Percentiles rank a stretch among this genome's conserved stretches.
Evolutionary conservation across 106 monocot genomes (phyloP).

Genomic region (Phalaenopsis aphrodite): DNA sequence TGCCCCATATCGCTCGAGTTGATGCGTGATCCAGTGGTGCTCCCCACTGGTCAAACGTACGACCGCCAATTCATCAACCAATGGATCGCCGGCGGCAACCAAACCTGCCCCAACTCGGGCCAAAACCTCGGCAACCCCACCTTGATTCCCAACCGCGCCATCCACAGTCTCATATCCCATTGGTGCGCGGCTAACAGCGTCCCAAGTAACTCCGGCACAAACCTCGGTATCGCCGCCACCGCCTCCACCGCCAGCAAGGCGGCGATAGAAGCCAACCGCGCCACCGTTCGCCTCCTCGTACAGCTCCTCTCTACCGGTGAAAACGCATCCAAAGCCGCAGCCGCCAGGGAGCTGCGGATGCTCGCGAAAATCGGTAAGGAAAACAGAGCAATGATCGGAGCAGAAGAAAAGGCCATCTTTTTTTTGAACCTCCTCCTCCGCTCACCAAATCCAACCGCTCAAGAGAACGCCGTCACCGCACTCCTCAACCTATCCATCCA

Average conservation of each 20-base stretch:
- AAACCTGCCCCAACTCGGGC: constrained; percentile 12
- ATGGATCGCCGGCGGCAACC: constrained; percentile 11
- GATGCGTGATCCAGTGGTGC: constrained; percentile 82
- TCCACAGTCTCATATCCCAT: constrained; percentile 1
- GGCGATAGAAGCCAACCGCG: constrained; percentile 5
- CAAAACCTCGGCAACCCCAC: constrained; percentile 2
- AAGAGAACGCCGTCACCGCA: constrained; percentile 16
- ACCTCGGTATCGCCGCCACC: neutral
- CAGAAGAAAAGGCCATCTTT: constrained; percentile 3
- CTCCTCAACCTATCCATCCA: constrained; percentile 21
- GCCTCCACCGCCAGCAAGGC: neutral
- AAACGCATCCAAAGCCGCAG: neutral
- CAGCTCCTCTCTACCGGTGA: neutral
- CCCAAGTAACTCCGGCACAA: neutral
- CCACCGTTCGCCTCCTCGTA: neutral
- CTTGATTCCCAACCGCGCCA: constrained; percentile 4
- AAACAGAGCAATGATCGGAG: constrained; percentile 1
- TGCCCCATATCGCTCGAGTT: constrained; percentile 92
- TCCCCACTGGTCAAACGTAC: constrained; percentile 68
- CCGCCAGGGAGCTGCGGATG: constrained; percentile 3
- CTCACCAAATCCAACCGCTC: neutral
- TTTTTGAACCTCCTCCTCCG: constrained; percentile 4
- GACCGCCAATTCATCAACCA: constrained; percentile 4
- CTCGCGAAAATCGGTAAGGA: constrained; percentile 6
- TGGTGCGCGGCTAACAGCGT: constrained; percentile 7